Evolutionary conservation across 345 rosid species (phyloP).

Genomic region (Salix viminalis): DNA sequence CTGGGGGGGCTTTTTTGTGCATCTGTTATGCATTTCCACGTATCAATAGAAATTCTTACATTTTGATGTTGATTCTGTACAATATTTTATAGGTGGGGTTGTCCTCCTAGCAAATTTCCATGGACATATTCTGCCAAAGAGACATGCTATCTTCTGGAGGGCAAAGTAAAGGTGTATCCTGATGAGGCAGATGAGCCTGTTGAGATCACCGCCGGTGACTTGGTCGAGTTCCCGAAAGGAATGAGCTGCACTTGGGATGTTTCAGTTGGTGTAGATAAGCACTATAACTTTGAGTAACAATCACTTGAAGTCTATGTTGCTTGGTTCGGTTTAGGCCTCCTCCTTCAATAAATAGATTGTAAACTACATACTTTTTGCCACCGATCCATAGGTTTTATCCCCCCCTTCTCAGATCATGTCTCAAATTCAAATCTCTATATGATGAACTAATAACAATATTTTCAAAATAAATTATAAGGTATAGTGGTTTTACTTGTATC

Average conservation of each 20-base stretch:
- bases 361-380: no score
- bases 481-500: no score
- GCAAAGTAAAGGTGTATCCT: slow-evolving; percentile 77
- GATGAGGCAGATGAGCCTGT: slow-evolving; percentile 60
- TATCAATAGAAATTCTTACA: no score
- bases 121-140: slow-evolving; percentile 74
- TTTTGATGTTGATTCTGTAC: background rate
- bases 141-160: slow-evolving; percentile 71
- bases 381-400: no score
- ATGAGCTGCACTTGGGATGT: slow-evolving; percentile 98
- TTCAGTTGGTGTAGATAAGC: slow-evolving; percentile 76
- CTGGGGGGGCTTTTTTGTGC: background rate
- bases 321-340: background rate
- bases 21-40: background rate
- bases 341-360: no score
- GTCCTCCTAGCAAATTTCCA: slow-evolving; percentile 90
- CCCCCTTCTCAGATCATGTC: no score
- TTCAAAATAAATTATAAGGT: no score
- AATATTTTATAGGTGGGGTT: slow-evolving; percentile 64
- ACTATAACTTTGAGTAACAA: slow-evolving; percentile 61
- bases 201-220: slow-evolving; percentile 74
- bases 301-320: background rate
- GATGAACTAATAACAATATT: no score
- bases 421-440: no score
- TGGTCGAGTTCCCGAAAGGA: slow-evolving; percentile 82